Base-by-base conservation (phyloP, 2,329 filamentous ascomycete species). In the Bipolaris sorokiniana region DNA sequence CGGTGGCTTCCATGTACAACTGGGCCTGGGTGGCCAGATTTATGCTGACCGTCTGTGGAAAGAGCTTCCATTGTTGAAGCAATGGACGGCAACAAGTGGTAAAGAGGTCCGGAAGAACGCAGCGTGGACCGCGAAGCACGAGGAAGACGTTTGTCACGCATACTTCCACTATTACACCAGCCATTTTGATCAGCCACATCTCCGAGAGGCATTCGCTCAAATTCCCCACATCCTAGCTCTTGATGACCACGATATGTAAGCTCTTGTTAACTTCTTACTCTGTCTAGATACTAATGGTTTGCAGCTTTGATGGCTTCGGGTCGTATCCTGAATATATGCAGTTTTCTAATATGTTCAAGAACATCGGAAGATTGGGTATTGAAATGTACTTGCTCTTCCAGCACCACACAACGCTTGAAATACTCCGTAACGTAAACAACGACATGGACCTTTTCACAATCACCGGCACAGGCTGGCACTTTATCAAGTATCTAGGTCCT, bases 121-220 rank as follows among this genome's bases (percentile, higher is more conserved):
- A 0, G 84, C 88, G 41, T 99, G 95, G 95, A 97, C 93, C 7
- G 92, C 94, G 3, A 89, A 92, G 48, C 91, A 98, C 68, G 92
- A 99, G 72, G 94, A 99, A 71, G 95, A 99, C 71, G 92, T 97
- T 16, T 88, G 90, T 2, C 93, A 98, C 77, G 93, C 95, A 7
- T 99, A 97, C 79, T 99, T 99, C 77, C 95, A 99, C 76, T 99
- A 97, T 77, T 99, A 99, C 75, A 97, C 93, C 1, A 97, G 92
- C 66, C 94, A 98, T 76, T 98, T 99, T 74, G 95, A 99, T 73
- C 95, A 99, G 77, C 93, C 94, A 6, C 94, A 96, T 76, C 77
- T 99, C 64, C 84, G 95, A 58, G 95, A 99, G 77, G 93, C 94
- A 0, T 99, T 97, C 80, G 95, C 95, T 20, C 95, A 99, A 79